Conservation (phyloP, 2,329 filamentous ascomycete species). For the Pseudocercospora eumusae region DNA sequence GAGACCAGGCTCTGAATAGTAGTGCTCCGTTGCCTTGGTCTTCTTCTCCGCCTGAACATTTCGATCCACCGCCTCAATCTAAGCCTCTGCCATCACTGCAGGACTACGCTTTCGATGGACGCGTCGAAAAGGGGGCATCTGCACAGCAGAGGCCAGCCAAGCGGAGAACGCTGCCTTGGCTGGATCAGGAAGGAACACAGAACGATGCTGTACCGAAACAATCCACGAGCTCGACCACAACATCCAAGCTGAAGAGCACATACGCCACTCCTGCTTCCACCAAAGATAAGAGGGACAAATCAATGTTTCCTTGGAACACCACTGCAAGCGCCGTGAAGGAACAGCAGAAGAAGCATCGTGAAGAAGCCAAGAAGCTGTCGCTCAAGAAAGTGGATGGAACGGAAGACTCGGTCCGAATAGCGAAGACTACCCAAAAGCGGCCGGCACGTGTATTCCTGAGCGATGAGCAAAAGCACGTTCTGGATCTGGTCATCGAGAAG, state of each 20-base stretch:
- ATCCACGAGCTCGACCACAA: constrained; percentile 6
- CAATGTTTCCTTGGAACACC: constrained; percentile 66
- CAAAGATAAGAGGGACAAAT: constrained; percentile 40
- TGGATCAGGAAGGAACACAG: constrained; percentile 41
- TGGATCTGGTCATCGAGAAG: constrained; percentile 77
- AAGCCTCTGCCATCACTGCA: constrained; percentile 22
- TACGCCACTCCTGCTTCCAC: constrained; percentile 45
- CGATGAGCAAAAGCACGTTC: constrained; percentile 80
- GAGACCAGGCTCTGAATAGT: constrained; percentile 47
- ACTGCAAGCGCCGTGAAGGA: constrained; percentile 74
- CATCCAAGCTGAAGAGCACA: constrained; percentile 19
- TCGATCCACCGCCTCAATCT: constrained; percentile 25
- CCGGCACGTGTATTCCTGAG: constrained; percentile 70
- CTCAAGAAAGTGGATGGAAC: constrained; percentile 45
- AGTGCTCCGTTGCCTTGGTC: constrained; percentile 71
- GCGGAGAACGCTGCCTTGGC: constrained; percentile 66
- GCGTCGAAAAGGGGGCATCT: constrained; percentile 9
- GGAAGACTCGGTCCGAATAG: constrained; percentile 53
- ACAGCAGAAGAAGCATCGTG: constrained; percentile 71
- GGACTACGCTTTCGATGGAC: constrained; percentile 24
- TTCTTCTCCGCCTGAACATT: constrained; percentile 46
- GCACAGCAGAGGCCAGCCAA: constrained; percentile 52
- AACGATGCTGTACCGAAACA: constrained; percentile 25
- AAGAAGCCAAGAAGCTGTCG: constrained; percentile 60
- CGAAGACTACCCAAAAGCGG: constrained; percentile 48